Base-by-base conservation (phyloP, 495 filamentous ascomycete species). In the Penicillium bialowiezense region DNA sequence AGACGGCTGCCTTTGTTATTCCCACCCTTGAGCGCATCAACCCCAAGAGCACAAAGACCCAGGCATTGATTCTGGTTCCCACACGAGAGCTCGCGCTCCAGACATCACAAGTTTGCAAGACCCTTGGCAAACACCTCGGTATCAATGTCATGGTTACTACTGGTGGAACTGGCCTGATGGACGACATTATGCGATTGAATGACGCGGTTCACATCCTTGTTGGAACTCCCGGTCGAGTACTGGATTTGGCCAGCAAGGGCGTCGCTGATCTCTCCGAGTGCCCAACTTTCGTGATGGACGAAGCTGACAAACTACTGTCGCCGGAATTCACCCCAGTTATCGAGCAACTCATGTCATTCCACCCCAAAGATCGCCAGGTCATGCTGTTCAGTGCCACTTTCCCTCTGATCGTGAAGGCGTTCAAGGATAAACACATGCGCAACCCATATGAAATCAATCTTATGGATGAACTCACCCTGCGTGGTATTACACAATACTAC, bases 381-480 rank as follows among this genome's bases (percentile, higher is more conserved):
- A 98, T 98, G 93, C 83, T 98, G 29, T 98, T 98, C 74, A 96
- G 90, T 55, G 95, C 95, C 38, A 97, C 93, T 0, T 99, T 99
- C 60, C 93, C 93, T 10, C 65, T 96, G 54, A 90, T 93, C 50
- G 93, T 99, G 48, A 97, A 99, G 72, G 81, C 84, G 42, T 99
- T 99, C 74, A 96, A 93, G 64, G 95, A 97, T 68, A 95, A 96
- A 75, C 90, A 97, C 72, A 95, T 99, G 89, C 81, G 79, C 54
- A 84, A 85, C 48, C 93, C 93, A 1, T 96, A 97, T 56, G 93
- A 99, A 69, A 99, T 99, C 71, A 99, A 99, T 62, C 81, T 99
- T 21, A 99, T 99, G 93, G 93, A 99, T 62, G 93, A 99, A 68
- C 89, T 99, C 42, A 99, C 93, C 15, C 83, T 99, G 15, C 87